Base-by-base conservation (phyloP, 1,139 yeast species). In the Hansenula lynferdii region DNA sequence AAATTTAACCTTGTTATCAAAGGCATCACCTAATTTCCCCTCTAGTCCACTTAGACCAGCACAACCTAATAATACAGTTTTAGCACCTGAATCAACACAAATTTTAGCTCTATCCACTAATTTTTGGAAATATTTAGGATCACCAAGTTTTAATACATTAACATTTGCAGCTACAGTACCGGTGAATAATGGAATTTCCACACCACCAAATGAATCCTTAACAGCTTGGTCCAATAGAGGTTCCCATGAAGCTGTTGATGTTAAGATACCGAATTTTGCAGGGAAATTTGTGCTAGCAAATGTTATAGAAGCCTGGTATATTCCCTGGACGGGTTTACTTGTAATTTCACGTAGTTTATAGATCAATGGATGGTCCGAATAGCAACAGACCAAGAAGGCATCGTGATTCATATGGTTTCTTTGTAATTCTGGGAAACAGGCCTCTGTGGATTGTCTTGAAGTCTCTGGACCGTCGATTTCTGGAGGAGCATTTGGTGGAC, bases 361-460 rank as follows among this genome's bases (percentile, higher is more conserved):
- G 14, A 83, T 73, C 47, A 85, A 66, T 1, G 94, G 95, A 56
- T 85, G 95, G 53, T 85, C 87, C 3, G 92, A 83, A 55, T 77
- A 85, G 56, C 95, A 86, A 36, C 89, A 81, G 1, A 85, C 70
- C 35, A 85, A 63, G 45, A 77, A 76, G 1, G 85, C 95, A 51
- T 81, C 86, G 54, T 72, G 76, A 17, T 60, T 51, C 8, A 70
- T 50, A 20, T 60, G 53, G 4, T 57, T 43, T n/a, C 61, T 61
- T 14, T 61, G 47, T 27, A 81, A 54, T 36, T 72, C 77, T 17
- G 73, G 72, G 31, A 81, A 57, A 37, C 85, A 83, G 1, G 70
- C 76, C 18, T 68, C 60, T 25, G 77, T 73, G 2, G 92, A 82
- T 18, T 57, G 43, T 16, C 51, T 49, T 4, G 87, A 77, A 0